Evolutionary conservation across 192 early-diverging fungal species (phyloP).

Genomic region (Umbelopsis sp.): DNA sequence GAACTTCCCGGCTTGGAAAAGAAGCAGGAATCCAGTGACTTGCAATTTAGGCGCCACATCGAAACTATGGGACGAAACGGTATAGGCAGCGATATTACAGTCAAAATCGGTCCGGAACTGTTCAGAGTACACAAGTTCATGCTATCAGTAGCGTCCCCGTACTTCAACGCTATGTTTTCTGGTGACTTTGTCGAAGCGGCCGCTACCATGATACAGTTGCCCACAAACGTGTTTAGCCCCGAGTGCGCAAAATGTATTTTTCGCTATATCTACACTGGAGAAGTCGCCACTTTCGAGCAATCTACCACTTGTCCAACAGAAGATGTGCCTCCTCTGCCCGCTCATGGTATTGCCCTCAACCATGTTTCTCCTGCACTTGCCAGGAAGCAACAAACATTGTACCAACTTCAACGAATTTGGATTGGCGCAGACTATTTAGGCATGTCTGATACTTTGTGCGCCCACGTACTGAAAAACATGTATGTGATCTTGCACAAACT

Average conservation of each 20-base stretch:
- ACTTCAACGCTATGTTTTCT: constrained; percentile 37
- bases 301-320: constrained; percentile 1
- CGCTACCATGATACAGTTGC: constrained; percentile 20
- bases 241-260: constrained; percentile 15
- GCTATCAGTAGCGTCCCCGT: constrained; percentile 23
- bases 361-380: not conserved
- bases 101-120: not conserved
- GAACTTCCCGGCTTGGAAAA: constrained; percentile 21
- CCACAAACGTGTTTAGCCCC: constrained; percentile 12
- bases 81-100: constrained; percentile 4
- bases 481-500: constrained; percentile 21
- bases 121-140: constrained; percentile 23
- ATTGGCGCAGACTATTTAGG: constrained; percentile 35
- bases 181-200: constrained; percentile 26
- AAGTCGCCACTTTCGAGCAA: not conserved
- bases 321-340: not conserved
- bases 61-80: constrained; percentile 13
- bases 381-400: not conserved
- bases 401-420: constrained; percentile 23
- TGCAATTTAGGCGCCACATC: constrained; percentile 18
- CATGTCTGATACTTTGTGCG: constrained; percentile 26
- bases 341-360: not conserved
- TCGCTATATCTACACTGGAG: constrained; percentile 31
- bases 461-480: not conserved
- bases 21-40: constrained; percentile 21